Percentiles rank a stretch among this genome's conserved stretches.
phyloP scores from a whole-genome alignment of 352 stramenopile genomes.

The Phytophthora tentaculata region DNA sequence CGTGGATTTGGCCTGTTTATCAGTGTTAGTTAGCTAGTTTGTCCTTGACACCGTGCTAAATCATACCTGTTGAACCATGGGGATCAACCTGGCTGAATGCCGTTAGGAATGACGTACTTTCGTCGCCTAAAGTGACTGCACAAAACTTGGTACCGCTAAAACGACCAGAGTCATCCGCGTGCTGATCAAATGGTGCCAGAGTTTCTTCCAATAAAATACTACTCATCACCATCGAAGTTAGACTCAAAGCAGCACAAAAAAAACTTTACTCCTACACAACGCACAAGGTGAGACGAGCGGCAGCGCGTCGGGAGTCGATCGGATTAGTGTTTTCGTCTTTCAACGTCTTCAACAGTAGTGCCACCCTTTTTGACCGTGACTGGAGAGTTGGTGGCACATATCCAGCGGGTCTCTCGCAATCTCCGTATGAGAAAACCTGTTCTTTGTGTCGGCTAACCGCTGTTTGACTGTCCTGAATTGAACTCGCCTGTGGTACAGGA shows the following conservation, averaged over 20 bases:
- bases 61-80: not conserved
- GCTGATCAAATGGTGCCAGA: not conserved
- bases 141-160: not conserved
- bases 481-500: not conserved
- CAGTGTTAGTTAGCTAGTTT: not conserved
- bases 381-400: not conserved
- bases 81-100: conserved; percentile 1
- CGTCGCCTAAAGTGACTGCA: not conserved
- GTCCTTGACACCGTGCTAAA: no score
- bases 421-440: not conserved
- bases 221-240: not conserved
- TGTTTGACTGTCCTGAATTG: not conserved
- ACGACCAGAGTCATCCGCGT: not conserved
- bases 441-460: not conserved
- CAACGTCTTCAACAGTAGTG: not conserved
- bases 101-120: conserved; percentile 4
- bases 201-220: conserved; percentile 7
- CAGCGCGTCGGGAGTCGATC: not conserved
- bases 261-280: not conserved
- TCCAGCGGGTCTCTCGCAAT: not conserved
- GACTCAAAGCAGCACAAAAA: not conserved
- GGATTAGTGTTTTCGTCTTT: not conserved
- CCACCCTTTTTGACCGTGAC: not conserved
- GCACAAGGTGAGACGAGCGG: conserved; percentile 4
- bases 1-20: conserved; percentile 15